Conservation (phyloP, 2,329 filamentous ascomycete genomes). For the Alternaria consortialis region DNA sequence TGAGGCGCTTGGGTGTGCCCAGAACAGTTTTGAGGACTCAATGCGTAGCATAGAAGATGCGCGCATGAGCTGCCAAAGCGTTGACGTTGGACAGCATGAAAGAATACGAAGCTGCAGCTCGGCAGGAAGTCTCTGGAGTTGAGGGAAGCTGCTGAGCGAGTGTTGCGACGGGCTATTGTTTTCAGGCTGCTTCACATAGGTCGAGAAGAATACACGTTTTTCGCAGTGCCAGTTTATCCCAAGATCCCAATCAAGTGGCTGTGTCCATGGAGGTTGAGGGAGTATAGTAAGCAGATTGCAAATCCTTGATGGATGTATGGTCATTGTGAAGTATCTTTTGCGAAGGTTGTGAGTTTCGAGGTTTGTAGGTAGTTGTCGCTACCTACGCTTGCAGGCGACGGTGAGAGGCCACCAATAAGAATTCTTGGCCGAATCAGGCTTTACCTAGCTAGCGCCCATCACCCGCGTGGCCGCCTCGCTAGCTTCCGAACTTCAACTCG, state of each 20-base stretch:
- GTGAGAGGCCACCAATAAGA: not conserved
- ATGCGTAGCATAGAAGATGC: slow-evolving; percentile 19
- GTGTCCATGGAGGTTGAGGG: not conserved
- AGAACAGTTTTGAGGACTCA: slow-evolving; percentile 31
- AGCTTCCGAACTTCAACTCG: not conserved
- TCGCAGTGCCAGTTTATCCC: not conserved
- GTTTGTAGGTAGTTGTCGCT: not conserved
- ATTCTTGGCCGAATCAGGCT: not conserved
- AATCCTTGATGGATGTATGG: not conserved
- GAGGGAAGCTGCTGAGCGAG: slow-evolving; percentile 1
- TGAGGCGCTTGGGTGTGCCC: slow-evolving; percentile 17
- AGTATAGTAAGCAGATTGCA: not conserved
- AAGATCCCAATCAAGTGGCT: not conserved
- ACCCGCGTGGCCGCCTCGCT: not conserved
- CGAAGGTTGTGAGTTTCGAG: not conserved
- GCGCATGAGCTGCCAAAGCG: slow-evolving; percentile 28
- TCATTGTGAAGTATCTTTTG: not conserved
- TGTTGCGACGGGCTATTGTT: not conserved
- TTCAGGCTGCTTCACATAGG: not conserved
- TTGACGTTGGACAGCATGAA: slow-evolving; percentile 18
- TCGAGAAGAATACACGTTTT: not conserved
- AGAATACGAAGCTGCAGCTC: slow-evolving; percentile 28
- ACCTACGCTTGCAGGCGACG: not conserved
- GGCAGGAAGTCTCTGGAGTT: slow-evolving; percentile 15
- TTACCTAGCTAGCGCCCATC: not conserved